Percentiles rank a stretch among this genome's conserved stretches.
These are phyloP conservation scores for Exophiala xenobiotica DNA, from an alignment of 2,329 filamentous ascomycete genomes.

Conservation along the genomic window DNA sequence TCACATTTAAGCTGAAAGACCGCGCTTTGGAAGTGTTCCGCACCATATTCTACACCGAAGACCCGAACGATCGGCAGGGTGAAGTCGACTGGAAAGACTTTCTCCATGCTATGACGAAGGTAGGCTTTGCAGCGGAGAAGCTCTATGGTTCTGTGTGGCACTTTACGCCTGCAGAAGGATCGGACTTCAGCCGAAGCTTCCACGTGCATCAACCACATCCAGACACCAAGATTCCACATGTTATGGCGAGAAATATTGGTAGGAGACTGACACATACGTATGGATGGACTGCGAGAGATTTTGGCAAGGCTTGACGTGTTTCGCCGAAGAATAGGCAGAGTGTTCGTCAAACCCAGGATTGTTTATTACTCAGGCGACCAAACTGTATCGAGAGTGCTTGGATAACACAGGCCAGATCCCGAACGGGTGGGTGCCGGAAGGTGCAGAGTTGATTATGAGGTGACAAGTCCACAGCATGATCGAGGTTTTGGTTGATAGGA, in stretches of 20 bases:
- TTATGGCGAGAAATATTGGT: constrained; percentile 48
- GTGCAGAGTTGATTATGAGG: too few relatives aligned
- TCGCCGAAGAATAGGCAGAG: too few relatives aligned
- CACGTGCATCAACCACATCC: constrained; percentile 64
- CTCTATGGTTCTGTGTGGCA: constrained; percentile 63
- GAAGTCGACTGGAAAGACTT: constrained; percentile 57
- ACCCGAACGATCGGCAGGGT: constrained; percentile 37
- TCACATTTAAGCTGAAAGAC: too few relatives aligned
- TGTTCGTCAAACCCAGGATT: too few relatives aligned
- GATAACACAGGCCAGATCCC: too few relatives aligned
- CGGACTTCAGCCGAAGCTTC: constrained; percentile 51
- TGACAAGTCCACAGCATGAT: too few relatives aligned
- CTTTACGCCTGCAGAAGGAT: constrained; percentile 46
- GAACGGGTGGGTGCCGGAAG: too few relatives aligned
- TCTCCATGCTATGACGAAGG: constrained; percentile 50
- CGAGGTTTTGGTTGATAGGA: too few relatives aligned
- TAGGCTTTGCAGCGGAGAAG: constrained; percentile 56
- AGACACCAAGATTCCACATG: constrained; percentile 51
- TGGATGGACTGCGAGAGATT: too few relatives aligned
- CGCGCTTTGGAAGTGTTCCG: constrained; percentile 50
- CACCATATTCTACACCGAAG: constrained; percentile 44
- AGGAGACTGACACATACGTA: constrained; percentile 52
- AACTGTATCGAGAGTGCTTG: neutral
- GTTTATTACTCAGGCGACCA: too few relatives aligned
- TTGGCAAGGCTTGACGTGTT: too few relatives aligned